A percentile compares a stretch with the other conserved stretches of the same genome.
Evolutionary conservation across 1,139 yeast species (phyloP).

Genomic region (Arxiozyma slooffiae): DNA sequence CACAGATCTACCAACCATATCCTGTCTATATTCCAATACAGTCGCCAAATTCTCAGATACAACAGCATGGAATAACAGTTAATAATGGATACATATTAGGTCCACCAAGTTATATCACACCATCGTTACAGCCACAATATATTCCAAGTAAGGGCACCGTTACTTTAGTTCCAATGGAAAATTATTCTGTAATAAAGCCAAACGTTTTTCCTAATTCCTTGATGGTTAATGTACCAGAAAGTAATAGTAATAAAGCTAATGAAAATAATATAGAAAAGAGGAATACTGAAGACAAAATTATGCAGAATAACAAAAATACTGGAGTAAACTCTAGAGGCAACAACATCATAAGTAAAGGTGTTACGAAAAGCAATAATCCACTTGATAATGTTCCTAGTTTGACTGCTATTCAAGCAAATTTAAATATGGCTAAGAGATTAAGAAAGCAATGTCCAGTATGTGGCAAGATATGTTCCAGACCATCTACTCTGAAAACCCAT

Average conservation of each 20-base stretch:
- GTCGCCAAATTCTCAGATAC: not conserved
- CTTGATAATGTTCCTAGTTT: not conserved
- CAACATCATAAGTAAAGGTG: not conserved
- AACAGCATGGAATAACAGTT: not conserved
- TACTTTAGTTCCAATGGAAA: not conserved
- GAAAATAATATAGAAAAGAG: not conserved
- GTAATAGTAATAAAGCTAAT: not conserved
- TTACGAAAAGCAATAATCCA: not conserved
- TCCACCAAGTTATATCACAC: not conserved
- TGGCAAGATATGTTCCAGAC: slow-evolving; percentile 71
- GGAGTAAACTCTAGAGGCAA: not conserved
- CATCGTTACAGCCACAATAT: slow-evolving; percentile 1
- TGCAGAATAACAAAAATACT: not conserved
- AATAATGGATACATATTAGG: not conserved
- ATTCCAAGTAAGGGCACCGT: not conserved
- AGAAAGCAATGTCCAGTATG: slow-evolving; percentile 50
- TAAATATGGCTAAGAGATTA: slow-evolving; percentile 9
- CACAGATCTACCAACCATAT: not conserved
- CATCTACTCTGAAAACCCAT: slow-evolving; percentile 76
- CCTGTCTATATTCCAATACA: not conserved
- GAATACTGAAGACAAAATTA: not conserved
- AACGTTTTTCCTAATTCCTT: not conserved
- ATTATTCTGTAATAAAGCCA: not conserved
- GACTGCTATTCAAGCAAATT: slow-evolving; percentile 6
- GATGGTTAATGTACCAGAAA: not conserved